Evolutionary conservation across 2,329 filamentous ascomycete species (phyloP), one percentile per base, ranked within the genome.

Genomic region (Chaetomiaceae sp.): DNA sequence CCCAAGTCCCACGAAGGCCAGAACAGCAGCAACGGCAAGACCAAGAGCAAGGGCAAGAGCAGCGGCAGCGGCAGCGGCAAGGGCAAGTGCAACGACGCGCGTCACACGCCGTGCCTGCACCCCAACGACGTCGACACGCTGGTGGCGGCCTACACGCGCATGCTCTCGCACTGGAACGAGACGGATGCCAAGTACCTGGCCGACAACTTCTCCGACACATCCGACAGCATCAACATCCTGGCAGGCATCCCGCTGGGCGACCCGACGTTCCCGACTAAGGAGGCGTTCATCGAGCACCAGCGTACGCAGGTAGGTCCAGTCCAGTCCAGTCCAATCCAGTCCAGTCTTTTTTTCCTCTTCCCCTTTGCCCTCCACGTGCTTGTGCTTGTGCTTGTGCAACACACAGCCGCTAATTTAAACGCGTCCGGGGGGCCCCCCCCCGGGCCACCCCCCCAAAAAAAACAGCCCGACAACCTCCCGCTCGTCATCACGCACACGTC

Each of bases 211-310:
- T 55, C 47, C n/a, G 69, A 69, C 51, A 58, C 46, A 6, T 67
- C 65, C 1, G 65, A 67, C 61, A 67, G 64, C 56, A 66, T 69
- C 61, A 70, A 71, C 59, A 59, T 34, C 27, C 54, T 68, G 21
- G 57, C 59, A 14, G 61, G 62, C 23, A 60, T 64, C 29, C 63
- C 66, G 5, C 55, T 68, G 1, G 67, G 64, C n/a, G 36, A 46
- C 21, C 16, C 42, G 30, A 71, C 67, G n/a, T 71, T 71, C 55
- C 58, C 65, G 1, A 58, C 29, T 40, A 66, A 66, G 51, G 21
- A 58, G 5, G 63, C 65, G 8, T 70, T 70, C 50, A 60, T 67
- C 18, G 53, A 52, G n/a, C 53, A 63, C 33, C 38, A 58, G 53
- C 42, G 46, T 14, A 42, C 25, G 3, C 16, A 37, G 34, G 60